These are phyloP conservation scores for Penicillium hordei DNA, from an alignment of 2,329 filamentous ascomycete genomes.

Conservation along the genomic window DNA sequence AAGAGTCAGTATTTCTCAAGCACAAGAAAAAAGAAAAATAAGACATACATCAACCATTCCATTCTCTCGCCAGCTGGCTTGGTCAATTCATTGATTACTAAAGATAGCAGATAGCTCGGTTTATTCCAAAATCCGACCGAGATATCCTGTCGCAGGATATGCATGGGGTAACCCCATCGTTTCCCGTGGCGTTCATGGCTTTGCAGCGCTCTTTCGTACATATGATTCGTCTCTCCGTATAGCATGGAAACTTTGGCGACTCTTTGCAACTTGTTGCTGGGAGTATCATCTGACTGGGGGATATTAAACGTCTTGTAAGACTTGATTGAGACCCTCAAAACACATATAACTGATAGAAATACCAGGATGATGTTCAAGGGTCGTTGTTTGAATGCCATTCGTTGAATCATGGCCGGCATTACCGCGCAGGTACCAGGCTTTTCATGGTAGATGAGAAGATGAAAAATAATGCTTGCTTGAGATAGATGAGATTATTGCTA, in stretches of 20 bases:
- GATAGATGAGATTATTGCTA: background rate
- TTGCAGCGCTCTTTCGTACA: slow-evolving; percentile 39
- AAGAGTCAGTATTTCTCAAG: background rate
- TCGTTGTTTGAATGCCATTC: background rate
- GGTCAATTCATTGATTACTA: slow-evolving; percentile 36
- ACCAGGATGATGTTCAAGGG: background rate
- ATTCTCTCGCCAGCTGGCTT: slow-evolving; percentile 32
- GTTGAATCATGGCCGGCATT: background rate
- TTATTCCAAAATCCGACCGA: slow-evolving; percentile 40
- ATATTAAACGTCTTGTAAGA: background rate
- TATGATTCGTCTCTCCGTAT: slow-evolving; percentile 31
- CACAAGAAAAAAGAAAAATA: background rate
- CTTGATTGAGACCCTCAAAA: background rate
- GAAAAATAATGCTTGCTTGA: background rate
- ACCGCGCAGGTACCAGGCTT: background rate
- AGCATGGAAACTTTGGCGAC: slow-evolving; percentile 38
- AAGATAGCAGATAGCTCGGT: slow-evolving; percentile 29
- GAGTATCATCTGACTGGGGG: background rate
- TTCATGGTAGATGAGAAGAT: background rate
- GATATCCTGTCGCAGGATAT: slow-evolving; percentile 35
- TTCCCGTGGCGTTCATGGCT: slow-evolving; percentile 37
- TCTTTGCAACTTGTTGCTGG: background rate
- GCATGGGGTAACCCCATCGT: slow-evolving; percentile 38
- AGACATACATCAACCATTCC: slow-evolving; percentile 39
- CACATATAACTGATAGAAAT: background rate